These are phyloP conservation scores for Cladosporium austrohemisphaericum DNA, from an alignment of 2,329 filamentous ascomycete genomes.

Conservation along the genomic window DNA sequence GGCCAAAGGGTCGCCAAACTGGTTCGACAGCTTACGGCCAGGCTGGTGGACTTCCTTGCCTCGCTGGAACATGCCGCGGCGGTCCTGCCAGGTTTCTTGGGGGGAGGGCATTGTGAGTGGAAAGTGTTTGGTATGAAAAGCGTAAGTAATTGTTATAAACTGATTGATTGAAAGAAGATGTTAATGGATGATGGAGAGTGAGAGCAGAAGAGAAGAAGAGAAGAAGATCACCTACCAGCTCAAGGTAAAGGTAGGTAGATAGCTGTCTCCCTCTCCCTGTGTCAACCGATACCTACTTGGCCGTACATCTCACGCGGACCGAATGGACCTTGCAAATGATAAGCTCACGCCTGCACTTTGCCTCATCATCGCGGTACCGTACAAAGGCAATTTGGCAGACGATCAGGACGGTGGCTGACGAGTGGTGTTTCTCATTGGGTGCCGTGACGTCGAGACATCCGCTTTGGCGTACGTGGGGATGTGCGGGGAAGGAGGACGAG, in stretches of 20 bases:
- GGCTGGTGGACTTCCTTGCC: slow-evolving; percentile 34
- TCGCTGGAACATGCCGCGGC: slow-evolving; percentile 32
- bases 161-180: too few relatives aligned
- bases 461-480: slow-evolving; percentile 7
- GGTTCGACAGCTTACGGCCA: slow-evolving; percentile 18
- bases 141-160: too few relatives aligned
- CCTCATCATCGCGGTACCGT: background rate
- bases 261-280: too few relatives aligned
- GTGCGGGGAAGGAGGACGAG: background rate
- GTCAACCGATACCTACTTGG: too few relatives aligned
- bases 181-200: background rate
- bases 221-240: too few relatives aligned
- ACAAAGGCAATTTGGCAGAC: background rate
- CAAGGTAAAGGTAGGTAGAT: too few relatives aligned
- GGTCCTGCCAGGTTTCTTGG: slow-evolving; percentile 27
- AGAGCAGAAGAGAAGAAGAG: slow-evolving; percentile 1
- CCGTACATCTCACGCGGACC: background rate
- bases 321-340: slow-evolving; percentile 1
- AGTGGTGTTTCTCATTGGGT: background rate
- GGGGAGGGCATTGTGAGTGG: slow-evolving; percentile 8
- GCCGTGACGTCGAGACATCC: slow-evolving; percentile 3
- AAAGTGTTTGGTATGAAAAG: background rate
- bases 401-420: slow-evolving; percentile 8
- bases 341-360: too few relatives aligned
- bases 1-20: slow-evolving; percentile 11